phyloP scores from a whole-genome alignment of 2,329 filamentous ascomycete species.

The Trichoderma afroharzianum region DNA sequence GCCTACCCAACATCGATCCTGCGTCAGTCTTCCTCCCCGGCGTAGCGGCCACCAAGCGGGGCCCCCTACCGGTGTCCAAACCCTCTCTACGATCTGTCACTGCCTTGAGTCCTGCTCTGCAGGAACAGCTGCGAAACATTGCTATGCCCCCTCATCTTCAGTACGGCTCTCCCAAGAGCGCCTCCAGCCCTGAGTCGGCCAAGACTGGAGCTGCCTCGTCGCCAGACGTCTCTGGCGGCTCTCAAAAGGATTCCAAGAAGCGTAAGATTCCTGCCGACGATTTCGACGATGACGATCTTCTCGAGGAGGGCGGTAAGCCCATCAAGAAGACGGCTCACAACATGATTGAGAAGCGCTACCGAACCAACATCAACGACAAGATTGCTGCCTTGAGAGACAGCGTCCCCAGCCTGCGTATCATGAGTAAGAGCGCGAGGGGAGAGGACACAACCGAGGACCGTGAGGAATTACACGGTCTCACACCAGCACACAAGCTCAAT shows the following conservation, averaged over 20 bases:
- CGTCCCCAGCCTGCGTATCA: slow-evolving; percentile 83
- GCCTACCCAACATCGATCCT: slow-evolving; percentile 35
- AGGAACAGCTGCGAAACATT: slow-evolving; percentile 59
- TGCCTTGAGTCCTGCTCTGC: slow-evolving; percentile 53
- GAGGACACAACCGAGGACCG: slow-evolving; percentile 70
- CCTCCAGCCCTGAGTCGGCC: slow-evolving; percentile 56
- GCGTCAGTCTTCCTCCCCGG: slow-evolving; percentile 31
- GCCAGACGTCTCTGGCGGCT: slow-evolving; percentile 49
- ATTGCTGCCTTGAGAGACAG: slow-evolving; percentile 89
- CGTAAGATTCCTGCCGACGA: slow-evolving; percentile 63
- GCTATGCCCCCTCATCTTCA: slow-evolving; percentile 62
- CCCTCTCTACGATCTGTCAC: slow-evolving; percentile 27
- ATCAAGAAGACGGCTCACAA: slow-evolving; percentile 94
- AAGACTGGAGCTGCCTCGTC: slow-evolving; percentile 51
- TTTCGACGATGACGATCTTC: slow-evolving; percentile 49
- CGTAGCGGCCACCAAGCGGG: slow-evolving; percentile 22
- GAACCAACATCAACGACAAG: slow-evolving; percentile 95
- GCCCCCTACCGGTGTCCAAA: slow-evolving; percentile 30
- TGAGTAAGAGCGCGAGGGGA: slow-evolving; percentile 67
- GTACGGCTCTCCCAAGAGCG: slow-evolving; percentile 57
- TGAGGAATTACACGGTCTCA: slow-evolving; percentile 70
- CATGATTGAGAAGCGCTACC: slow-evolving; percentile 96
- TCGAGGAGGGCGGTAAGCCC: slow-evolving; percentile 52
- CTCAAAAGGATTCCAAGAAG: slow-evolving; percentile 55
- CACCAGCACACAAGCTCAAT: slow-evolving; percentile 90